Base-by-base conservation (phyloP, 2,329 filamentous ascomycete species). In the Periconia macrospinosa region DNA sequence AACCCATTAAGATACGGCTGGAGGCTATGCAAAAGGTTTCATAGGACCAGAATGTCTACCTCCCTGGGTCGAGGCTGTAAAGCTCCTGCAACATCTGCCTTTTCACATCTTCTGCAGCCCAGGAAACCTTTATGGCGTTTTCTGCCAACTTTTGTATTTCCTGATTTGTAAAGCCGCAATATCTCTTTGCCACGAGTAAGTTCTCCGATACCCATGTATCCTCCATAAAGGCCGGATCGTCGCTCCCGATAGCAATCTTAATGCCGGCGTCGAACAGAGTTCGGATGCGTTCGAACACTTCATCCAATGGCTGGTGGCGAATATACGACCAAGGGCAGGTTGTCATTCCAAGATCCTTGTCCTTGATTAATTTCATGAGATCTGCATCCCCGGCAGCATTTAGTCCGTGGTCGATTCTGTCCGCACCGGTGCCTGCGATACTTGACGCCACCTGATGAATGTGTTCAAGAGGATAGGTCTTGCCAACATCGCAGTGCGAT, bases 401-500 rank as follows among this genome's bases (percentile, higher is more conserved):
- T 5, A 78, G 60, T 7, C 77, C 77, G 57, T 78, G 75, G 54
- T 79, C 76, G 45, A 78, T 76, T 0, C 76, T 67, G 44, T 76
- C 72, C 1, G 69, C 53, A 0, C 75, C 75, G 11, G 50, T 50
- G 6, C 11, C 70, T 67, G 6, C 70, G n/a, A 58, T 55, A 30
- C 41, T 50, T 5, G 20, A 55, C 18, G 47, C 50, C 27, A 55
- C 71, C 53, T 80, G 72, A 1, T 62, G 62, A 15, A 80, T 71
- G 52, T 82, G 78, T 15, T 74, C 73, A 30, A 75, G 72, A 0
- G 76, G 76, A 57, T 81, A 78, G 49, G 77, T 74, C 57, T 80
- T 77, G 44, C 78, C 79, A 44, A 82, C 78, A 52, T 83, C 80
- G 61, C 79, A 82, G 53, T 83, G 81, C 59, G 76, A 76, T 2